Conservation (phyloP, 2,329 filamentous ascomycete species). For the Fusarium mangiferae region DNA sequence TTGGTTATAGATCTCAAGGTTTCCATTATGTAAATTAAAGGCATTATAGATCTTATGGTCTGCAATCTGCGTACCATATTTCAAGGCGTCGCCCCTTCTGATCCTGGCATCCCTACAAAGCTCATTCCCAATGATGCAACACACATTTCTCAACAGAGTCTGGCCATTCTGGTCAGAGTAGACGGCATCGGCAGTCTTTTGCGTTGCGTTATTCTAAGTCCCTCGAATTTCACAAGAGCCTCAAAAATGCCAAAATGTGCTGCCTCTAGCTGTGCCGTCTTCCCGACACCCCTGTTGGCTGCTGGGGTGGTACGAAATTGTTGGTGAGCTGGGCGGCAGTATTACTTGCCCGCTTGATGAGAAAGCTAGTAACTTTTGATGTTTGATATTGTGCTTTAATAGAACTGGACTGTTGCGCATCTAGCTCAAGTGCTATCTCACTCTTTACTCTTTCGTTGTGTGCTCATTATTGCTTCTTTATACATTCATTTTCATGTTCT, state of each 20-base stretch:
- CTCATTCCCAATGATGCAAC: not conserved
- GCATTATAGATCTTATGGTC: no score
- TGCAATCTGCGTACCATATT: not conserved
- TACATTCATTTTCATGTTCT: not conserved
- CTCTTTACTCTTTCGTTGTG: not conserved
- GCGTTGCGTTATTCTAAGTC: not conserved
- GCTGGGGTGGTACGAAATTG: not conserved
- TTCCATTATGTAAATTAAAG: not conserved
- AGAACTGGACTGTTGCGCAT: not conserved
- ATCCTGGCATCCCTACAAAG: not conserved
- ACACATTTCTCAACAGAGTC: no score
- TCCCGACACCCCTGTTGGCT: not conserved
- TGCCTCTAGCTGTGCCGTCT: not conserved
- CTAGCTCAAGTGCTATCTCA: fast-evolving
- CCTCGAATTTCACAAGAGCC: not conserved
- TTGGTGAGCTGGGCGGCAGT: no score
- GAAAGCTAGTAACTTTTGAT: not conserved
- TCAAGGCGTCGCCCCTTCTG: not conserved
- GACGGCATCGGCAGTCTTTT: not conserved
- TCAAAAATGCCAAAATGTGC: not conserved
- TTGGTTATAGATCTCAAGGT: fast-evolving
- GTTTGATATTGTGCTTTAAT: not conserved
- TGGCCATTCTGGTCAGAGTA: no score
- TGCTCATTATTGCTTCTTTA: no score
- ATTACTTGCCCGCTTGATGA: not conserved